Evolutionary conservation across 768 basidiomycete species (phyloP).

Genomic region (Leccinum ochraceum): DNA sequence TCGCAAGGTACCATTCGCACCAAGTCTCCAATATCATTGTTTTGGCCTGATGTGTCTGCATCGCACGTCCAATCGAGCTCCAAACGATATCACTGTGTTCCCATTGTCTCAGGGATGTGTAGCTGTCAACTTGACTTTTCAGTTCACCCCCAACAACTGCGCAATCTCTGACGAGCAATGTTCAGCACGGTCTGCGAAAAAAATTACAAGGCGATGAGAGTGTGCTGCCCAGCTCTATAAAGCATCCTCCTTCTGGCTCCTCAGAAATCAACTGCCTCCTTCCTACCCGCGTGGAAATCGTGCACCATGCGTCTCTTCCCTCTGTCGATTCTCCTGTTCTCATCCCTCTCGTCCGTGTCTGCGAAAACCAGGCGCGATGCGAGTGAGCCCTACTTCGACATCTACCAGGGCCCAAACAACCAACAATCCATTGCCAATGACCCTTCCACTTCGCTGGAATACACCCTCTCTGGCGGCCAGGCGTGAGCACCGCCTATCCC

Average conservation of each 20-base stretch:
- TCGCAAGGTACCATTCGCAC: not conserved
- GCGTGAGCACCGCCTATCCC: slow-evolving; percentile 2
- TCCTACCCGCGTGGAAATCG: slow-evolving; percentile 4
- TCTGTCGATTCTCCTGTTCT: slow-evolving; percentile 7
- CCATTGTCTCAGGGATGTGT: slow-evolving; percentile 7
- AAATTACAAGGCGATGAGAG: not conserved
- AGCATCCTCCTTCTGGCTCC: not conserved
- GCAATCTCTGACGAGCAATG: not conserved
- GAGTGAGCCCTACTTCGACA: slow-evolving; percentile 15
- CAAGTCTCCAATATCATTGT: not conserved
- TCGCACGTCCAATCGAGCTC: not conserved
- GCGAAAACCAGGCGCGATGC: slow-evolving; percentile 9
- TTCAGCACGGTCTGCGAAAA: not conserved
- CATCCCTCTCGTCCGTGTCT: slow-evolving; percentile 6
- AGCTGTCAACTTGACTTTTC: not conserved
- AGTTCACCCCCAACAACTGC: not conserved
- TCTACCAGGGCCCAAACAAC: slow-evolving; percentile 13
- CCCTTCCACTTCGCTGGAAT: slow-evolving; percentile 14
- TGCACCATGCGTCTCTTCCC: slow-evolving; percentile 10
- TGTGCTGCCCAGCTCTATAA: slow-evolving; percentile 1
- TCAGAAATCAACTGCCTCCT: slow-evolving; percentile 2
- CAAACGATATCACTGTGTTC: not conserved
- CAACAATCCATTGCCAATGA: slow-evolving; percentile 15
- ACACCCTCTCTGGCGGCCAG: slow-evolving; percentile 18
- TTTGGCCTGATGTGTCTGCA: not conserved